Evolutionary conservation across 352 stramenopile species (phyloP).

Genomic region (Pythium insidiosum): DNA sequence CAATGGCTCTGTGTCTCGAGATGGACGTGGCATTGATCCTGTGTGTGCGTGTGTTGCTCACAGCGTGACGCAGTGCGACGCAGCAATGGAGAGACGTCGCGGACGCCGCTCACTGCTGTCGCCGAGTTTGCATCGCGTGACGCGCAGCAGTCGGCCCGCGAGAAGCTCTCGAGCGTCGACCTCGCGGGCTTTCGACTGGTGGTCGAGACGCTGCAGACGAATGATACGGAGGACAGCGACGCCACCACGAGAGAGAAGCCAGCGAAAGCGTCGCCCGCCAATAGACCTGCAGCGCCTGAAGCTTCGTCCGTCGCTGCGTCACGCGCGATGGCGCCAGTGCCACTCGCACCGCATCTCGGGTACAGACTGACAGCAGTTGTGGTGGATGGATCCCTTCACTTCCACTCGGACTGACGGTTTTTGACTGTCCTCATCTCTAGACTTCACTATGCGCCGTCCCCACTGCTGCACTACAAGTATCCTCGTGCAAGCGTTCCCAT

Average conservation of each 20-base stretch:
- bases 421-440: slow-evolving; percentile 18
- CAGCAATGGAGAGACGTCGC: slow-evolving; percentile 5
- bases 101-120: slow-evolving; percentile 32
- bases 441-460: slow-evolving; percentile 79
- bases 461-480: slow-evolving; percentile 85
- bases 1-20: no score
- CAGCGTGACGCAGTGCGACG: no score
- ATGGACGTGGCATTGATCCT: no score
- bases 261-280: no score
- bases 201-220: no score
- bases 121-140: slow-evolving; percentile 28
- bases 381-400: no score
- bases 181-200: no score
- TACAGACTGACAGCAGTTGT: no score
- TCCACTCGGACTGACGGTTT: not conserved
- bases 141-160: slow-evolving; percentile 38
- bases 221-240: slow-evolving; percentile 20
- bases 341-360: slow-evolving; percentile 71
- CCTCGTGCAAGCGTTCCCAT: slow-evolving; percentile 65
- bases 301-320: no score
- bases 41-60: no score
- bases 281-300: no score
- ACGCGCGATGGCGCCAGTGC: slow-evolving; percentile 23
- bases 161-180: slow-evolving; percentile 16
- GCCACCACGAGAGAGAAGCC: slow-evolving; percentile 14